phyloP scores from a whole-genome alignment of 352 stramenopile genomes.

The Plasmopara muralis region DNA sequence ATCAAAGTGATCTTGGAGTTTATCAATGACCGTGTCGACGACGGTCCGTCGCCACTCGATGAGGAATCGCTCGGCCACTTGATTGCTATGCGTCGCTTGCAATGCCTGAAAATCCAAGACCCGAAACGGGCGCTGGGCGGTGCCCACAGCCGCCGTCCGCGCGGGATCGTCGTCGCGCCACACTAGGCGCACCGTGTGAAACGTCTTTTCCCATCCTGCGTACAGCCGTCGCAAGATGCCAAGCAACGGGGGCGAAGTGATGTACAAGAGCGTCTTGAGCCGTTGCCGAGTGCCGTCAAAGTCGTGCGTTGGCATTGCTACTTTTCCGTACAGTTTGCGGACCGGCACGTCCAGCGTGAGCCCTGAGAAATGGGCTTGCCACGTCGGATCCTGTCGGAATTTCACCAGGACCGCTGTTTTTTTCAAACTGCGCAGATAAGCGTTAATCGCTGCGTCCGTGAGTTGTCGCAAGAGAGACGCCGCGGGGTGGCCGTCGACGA shows the following conservation, averaged over 20 bases:
- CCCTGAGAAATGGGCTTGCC: conserved; percentile 60
- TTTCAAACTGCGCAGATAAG: conserved; percentile 91
- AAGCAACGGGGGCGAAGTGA: conserved; percentile 57
- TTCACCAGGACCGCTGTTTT: conserved; percentile 78
- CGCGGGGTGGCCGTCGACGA: conserved; percentile 57
- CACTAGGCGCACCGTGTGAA: conserved; percentile 66
- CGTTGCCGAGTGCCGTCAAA: conserved; percentile 55
- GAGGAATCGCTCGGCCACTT: conserved; percentile 62
- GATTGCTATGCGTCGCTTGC: conserved; percentile 71
- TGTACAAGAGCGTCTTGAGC: conserved; percentile 43
- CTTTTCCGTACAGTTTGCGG: conserved; percentile 49
- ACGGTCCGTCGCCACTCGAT: conserved; percentile 87
- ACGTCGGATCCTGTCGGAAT: conserved; percentile 36
- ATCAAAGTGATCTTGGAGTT: conserved; percentile 90
- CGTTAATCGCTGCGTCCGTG: conserved; percentile 84
- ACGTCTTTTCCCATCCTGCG: conserved; percentile 85
- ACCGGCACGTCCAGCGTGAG: conserved; percentile 22
- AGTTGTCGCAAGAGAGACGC: conserved; percentile 66
- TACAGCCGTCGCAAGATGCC: conserved; percentile 84
- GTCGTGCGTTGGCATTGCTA: conserved; percentile 62
- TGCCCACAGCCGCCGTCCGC: no score
- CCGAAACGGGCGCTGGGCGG: conserved; percentile 66
- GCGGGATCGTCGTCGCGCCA: conserved; percentile 2
- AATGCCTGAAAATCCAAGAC: conserved; percentile 80
- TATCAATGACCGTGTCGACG: conserved; percentile 91